Evolutionary conservation across 176 grass and related monocot species (phyloP), one percentile per base, ranked within the genome.

Genomic region (Secale cereale): DNA sequence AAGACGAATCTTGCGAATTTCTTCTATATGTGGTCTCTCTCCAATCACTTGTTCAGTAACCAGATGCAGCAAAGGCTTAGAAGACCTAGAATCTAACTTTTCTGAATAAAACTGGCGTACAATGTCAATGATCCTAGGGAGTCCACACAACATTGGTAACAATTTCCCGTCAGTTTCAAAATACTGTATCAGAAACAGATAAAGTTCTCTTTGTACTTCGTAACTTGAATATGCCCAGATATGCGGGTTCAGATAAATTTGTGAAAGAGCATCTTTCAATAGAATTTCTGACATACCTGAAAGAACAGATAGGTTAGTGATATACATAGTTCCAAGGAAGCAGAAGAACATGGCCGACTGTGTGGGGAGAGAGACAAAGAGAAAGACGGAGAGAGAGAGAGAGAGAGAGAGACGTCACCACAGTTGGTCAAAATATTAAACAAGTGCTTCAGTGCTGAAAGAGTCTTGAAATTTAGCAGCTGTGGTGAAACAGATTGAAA

Each of bases 191-290:
- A 98, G 86, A 82, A 98, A 95, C 85, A 98, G 78, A 86, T 89
- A 93, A 71, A 94, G 89, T 78, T 98, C 93, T 78, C 96, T 91
- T 71, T 98, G 96, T 67, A 98, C 91, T 88, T 93, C 87, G 83
- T 95, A 95, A 76, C 36, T 83, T 66, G 93, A 91, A 81, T 85
- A 95, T 45, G 87, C 90, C 91, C 93, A 98, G 70, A 98, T 95
- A 85, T 98, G 89, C 63, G 96, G 93, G 89, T 98, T 98, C 68
- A 98, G 85, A 83, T 95, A 98, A 77, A 98, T 87, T 56, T 88
- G 89, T 74, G 86, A 79, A 85, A 98, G 83, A 78, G 91, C 91
- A 89, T 98, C 96, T 91, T 90, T 98, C 82, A 90, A 83, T 76
- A 98, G 78, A 72, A 82, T 60, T 81, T 95, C 89, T 67, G 96